A percentile compares a stretch with the other conserved stretches of the same genome.
Evolutionary conservation across 2,329 filamentous ascomycete genomes (phyloP).

Genomic region (Venturia oleaginea): DNA sequence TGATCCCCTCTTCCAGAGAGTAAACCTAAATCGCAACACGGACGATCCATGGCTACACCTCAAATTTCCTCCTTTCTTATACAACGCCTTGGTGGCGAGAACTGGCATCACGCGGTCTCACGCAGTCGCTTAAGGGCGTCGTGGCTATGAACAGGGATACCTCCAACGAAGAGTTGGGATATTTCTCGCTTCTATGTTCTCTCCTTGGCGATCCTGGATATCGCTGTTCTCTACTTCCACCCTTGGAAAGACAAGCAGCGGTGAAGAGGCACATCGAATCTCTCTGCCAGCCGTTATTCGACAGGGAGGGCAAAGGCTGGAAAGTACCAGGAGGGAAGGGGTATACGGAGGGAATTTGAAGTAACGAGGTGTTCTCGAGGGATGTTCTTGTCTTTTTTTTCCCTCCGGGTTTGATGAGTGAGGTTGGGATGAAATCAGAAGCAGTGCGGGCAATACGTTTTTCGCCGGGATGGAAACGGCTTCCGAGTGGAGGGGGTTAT

Average conservation of each 20-base stretch:
- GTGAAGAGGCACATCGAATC: conserved; percentile 9
- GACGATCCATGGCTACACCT: conserved; percentile 38
- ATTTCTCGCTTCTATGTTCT: conserved; percentile 33
- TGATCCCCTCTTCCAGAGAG: conserved; percentile 35
- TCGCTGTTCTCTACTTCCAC: conserved; percentile 23
- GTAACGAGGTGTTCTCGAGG: conserved; percentile 1
- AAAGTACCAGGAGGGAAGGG: neutral
- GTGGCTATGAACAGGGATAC: conserved; percentile 39
- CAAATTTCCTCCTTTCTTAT: conserved; percentile 43
- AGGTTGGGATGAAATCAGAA: conserved; percentile 42
- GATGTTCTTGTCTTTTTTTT: conserved; percentile 6
- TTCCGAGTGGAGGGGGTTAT: conserved; percentile 13
- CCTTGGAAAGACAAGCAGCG: neutral
- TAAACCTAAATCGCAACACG: conserved; percentile 31
- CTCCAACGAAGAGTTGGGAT: conserved; percentile 20
- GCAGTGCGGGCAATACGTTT: conserved; percentile 20
- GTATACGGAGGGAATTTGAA: conserved; percentile 2
- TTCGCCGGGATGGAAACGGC: conserved; percentile 10
- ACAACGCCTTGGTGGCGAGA: conserved; percentile 38
- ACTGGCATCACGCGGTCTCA: conserved; percentile 37
- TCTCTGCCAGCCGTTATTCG: neutral
- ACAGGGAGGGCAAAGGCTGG: neutral
- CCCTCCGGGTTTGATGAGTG: conserved; percentile 23
- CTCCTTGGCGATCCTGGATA: conserved; percentile 31
- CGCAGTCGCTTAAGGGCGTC: conserved; percentile 38